Conservation (phyloP, 2,329 filamentous ascomycete genomes). For the Chaetomium olivaceum region DNA sequence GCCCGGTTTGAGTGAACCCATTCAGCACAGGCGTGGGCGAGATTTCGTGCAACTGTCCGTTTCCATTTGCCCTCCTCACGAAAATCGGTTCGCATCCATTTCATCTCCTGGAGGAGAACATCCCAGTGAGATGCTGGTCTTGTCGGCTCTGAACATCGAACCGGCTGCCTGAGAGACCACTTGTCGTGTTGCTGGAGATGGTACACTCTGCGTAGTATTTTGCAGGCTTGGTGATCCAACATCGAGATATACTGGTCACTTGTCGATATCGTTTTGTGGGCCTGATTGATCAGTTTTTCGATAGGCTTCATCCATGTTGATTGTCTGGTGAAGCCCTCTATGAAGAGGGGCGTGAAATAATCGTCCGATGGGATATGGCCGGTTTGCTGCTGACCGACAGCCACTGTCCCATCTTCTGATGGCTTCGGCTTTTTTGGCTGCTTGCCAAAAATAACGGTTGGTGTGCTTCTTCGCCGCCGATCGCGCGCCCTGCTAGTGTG, state of each 20-base stretch:
- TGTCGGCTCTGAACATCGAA: slow-evolving; percentile 77
- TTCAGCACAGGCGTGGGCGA: slow-evolving; percentile 81
- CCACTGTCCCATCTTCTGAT: slow-evolving; percentile 48
- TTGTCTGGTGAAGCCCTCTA: slow-evolving; percentile 57
- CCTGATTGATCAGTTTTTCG: slow-evolving; percentile 74
- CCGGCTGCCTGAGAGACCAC: slow-evolving; percentile 89
- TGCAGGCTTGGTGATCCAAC: slow-evolving; percentile 83
- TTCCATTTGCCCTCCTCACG: slow-evolving; percentile 95
- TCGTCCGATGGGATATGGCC: slow-evolving; percentile 56
- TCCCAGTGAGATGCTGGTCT: slow-evolving; percentile 81
- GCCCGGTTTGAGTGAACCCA: slow-evolving; percentile 69
- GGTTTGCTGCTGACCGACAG: slow-evolving; percentile 44
- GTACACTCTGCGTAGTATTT: slow-evolving; percentile 83
- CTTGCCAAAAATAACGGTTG: slow-evolving; percentile 77
- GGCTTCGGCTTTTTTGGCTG: slow-evolving; percentile 48
- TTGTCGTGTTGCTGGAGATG: slow-evolving; percentile 86
- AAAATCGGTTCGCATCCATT: slow-evolving; percentile 98
- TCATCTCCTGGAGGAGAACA: slow-evolving; percentile 84
- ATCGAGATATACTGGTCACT: slow-evolving; percentile 80
- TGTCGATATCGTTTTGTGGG: slow-evolving; percentile 88
- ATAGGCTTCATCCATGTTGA: slow-evolving; percentile 63
- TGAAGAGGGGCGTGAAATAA: slow-evolving; percentile 64
- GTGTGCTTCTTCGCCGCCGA: slow-evolving; percentile 65
- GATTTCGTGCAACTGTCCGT: slow-evolving; percentile 71
- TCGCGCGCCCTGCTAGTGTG: slow-evolving; percentile 50